Base-by-base conservation (phyloP, 352 stramenopile genomes). In the Phytopythium montanum region DNA sequence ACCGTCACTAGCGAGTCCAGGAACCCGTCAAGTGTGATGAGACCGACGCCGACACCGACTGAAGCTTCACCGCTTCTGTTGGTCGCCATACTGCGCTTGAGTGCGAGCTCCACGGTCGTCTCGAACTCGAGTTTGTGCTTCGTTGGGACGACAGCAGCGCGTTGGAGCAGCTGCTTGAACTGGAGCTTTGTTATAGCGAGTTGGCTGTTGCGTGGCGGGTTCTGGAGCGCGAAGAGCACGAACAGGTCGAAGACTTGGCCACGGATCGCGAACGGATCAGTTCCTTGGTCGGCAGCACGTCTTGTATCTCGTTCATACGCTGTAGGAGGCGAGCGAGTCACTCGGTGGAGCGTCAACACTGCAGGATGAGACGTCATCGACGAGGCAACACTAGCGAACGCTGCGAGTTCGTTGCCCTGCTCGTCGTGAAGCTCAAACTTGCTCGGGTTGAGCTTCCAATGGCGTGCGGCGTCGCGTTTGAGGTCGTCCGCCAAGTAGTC, bases 211-310 rank as follows among this genome's bases (percentile, higher is more conserved):
- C 72, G 73, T 38, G 64, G 80, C 3, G 67, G 70, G 21, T 87
- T 88, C 18, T 84, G 79, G 0, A 92, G 61, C 0, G 80, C 70
- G 42, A 77, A 75, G 38, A 81, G 73, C 18, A 85, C 61, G 31
- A 92, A 92, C 13, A 89, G 50, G n/a, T 88, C 74, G 26, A 84
- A 83, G 6, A 92, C 65, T 34, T 77, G 70, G 23, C 89, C 73
- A 31, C 86, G 75, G 14, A 87, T 60, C 66, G 66, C 77, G 38
- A 88, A 86, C 18, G 74, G 76, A 45, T 90, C 76, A 2, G 33
- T 39, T 14, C 21, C 28, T 5, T 28, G 13, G 9, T 3, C 34
- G 6, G 7, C 21, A 5, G 3, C 2, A 18, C 2, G 7, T 21
- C 33, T 34, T 34, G 3, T 34, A 7, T n/a, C 2, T 12, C n/a